These are phyloP conservation scores for Citrullus colocynthis DNA, from an alignment of 306 rosid species.

Conservation along the genomic window DNA sequence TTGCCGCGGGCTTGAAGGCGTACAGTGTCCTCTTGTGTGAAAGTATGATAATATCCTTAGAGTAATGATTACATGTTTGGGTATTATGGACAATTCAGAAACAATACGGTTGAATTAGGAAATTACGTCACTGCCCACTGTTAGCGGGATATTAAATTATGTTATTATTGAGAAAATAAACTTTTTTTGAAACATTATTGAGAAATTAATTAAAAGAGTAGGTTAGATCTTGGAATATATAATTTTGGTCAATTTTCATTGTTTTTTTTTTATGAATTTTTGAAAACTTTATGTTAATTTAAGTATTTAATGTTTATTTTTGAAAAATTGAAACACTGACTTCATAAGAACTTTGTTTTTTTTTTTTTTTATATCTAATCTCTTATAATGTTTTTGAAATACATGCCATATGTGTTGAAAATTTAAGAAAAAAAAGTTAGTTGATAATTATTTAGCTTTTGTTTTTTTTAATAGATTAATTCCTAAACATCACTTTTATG, in stretches of 20 bases:
- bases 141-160: neutral
- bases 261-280: neutral
- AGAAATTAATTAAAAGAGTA: neutral
- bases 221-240: neutral
- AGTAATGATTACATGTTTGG: neutral
- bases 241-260: neutral
- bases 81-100: neutral
- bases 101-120: neutral
- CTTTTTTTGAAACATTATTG: neutral
- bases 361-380: no score
- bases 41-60: neutral
- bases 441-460: no score
- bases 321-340: no score
- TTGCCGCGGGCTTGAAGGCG: neutral
- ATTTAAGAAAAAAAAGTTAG: no score
- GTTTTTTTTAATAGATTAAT: no score
- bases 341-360: no score
- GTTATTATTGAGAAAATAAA: neutral
- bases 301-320: no score
- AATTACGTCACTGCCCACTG: slow-evolving; percentile 1
- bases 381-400: no score
- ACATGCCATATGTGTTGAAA: no score
- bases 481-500: no score
- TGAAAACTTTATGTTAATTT: neutral
- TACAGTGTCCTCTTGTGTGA: neutral